Percentiles rank a stretch among this genome's conserved stretches.
Conservation (phyloP, 805 yeast genomes). For the Yarrowia osloensis region DNA sequence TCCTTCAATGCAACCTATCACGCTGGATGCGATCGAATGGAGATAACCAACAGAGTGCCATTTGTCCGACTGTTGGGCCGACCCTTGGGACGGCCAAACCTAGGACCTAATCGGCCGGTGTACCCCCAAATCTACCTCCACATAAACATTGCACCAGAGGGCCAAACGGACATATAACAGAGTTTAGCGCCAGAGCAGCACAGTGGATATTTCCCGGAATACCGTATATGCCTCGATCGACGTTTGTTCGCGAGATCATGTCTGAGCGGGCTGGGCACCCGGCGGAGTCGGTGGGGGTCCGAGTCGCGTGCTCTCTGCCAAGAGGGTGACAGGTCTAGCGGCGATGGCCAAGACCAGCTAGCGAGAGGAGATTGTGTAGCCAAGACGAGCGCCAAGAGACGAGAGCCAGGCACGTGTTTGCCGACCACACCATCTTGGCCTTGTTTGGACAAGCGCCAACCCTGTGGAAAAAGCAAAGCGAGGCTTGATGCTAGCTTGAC, state of each 20-base stretch:
- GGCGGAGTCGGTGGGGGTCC: too few species aligned
- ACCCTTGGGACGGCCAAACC: not conserved
- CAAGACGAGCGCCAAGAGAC: not conserved
- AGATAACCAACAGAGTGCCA: not conserved
- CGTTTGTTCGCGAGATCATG: slow-evolving; percentile 2
- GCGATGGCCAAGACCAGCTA: slow-evolving; percentile 1
- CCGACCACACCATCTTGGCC: not conserved
- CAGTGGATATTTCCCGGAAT: slow-evolving; percentile 14
- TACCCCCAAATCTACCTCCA: not conserved
- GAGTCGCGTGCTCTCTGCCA: too few species aligned
- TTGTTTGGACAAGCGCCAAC: not conserved
- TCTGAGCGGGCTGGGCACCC: not conserved
- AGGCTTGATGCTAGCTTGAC: not conserved
- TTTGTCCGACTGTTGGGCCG: not conserved
- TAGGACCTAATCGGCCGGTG: too few species aligned
- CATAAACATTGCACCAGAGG: not conserved
- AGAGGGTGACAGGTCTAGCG: not conserved
- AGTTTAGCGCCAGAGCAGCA: slow-evolving; percentile 13
- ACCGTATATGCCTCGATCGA: slow-evolving; percentile 21
- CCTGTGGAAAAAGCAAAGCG: slow-evolving; percentile 2
- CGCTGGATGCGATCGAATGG: not conserved
- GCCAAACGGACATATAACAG: slow-evolving; percentile 19
- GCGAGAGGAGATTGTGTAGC: not conserved
- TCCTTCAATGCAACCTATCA: too few species aligned
- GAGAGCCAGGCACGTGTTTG: not conserved